These are phyloP conservation scores for Heterobasidion irregulare DNA, from an alignment of 1,284 basidiomycete species.

Conservation along the genomic window DNA sequence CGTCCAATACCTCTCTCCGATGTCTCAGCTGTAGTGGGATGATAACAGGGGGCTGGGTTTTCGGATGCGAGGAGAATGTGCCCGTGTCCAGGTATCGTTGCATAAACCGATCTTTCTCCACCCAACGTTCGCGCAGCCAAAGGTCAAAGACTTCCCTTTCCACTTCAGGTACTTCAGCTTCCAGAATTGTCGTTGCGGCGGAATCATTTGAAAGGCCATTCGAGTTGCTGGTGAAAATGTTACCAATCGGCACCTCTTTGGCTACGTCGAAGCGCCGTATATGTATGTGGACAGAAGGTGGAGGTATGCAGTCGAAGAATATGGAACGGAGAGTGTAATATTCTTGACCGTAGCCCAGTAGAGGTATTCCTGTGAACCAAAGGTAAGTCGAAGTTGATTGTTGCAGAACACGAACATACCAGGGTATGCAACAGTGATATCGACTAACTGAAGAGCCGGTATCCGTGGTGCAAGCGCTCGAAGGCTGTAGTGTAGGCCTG, in stretches of 20 bases:
- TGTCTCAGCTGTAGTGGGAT: conserved; percentile 53
- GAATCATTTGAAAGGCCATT: conserved; percentile 18
- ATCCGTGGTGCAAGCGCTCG: conserved; percentile 75
- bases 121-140: conserved; percentile 82
- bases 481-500: conserved; percentile 82
- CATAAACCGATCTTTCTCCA: conserved; percentile 76
- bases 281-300: conserved; percentile 85
- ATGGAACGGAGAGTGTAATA: conserved; percentile 88
- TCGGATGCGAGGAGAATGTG: conserved; percentile 24
- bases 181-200: conserved; percentile 24
- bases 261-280: conserved; percentile 68
- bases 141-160: conserved; percentile 72
- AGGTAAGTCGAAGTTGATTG: no score
- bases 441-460: conserved; percentile 75
- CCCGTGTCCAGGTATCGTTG: conserved; percentile 48
- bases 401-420: conserved; percentile 30
- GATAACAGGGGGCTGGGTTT: conserved; percentile 24
- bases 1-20: conserved; percentile 47
- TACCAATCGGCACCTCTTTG: conserved; percentile 58
- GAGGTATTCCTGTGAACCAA: conserved; percentile 47
- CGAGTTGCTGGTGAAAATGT: conserved; percentile 32
- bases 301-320: conserved; percentile 77
- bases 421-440: conserved; percentile 86
- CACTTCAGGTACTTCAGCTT: conserved; percentile 54
- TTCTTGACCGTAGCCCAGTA: conserved; percentile 67